These are phyloP conservation scores for Lichtheimia ornata DNA, from an alignment of 371 early-diverging fungal species.

Conservation along the genomic window DNA sequence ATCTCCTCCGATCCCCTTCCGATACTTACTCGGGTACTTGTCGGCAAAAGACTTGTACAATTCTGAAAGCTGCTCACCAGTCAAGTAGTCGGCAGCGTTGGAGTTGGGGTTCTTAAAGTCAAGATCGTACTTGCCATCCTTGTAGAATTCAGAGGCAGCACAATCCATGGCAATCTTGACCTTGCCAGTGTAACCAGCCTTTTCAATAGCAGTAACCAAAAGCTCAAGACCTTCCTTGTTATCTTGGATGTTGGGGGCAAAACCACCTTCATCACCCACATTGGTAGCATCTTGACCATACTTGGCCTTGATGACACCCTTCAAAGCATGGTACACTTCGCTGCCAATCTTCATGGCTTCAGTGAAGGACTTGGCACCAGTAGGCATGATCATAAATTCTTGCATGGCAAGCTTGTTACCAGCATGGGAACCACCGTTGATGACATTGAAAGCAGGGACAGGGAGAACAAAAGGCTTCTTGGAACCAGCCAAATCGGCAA, in stretches of 20 bases:
- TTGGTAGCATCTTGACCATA: conserved; percentile 98
- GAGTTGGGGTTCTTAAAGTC: conserved; percentile 96
- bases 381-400: conserved; percentile 99
- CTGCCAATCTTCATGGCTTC: conserved; percentile 98
- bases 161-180: conserved; percentile 98
- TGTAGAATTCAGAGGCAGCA: conserved; percentile 98
- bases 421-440: conserved; percentile 99
- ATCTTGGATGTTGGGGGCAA: conserved; percentile 99
- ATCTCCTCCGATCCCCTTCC: background rate
- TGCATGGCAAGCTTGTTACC: conserved; percentile 99
- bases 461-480: conserved; percentile 92
- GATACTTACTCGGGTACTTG: conserved; percentile 82
- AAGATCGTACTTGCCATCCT: conserved; percentile 95
- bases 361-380: conserved; percentile 90
- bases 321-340: conserved; percentile 96
- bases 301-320: conserved; percentile 95
- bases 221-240: conserved; percentile 97
- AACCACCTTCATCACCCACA: conserved; percentile 99
- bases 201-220: conserved; percentile 86
- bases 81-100: conserved; percentile 73
- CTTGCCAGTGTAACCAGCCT: conserved; percentile 95
- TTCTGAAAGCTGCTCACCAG: conserved; percentile 83
- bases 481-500: conserved; percentile 84
- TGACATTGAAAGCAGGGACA: conserved; percentile 98
- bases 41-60: conserved; percentile 85